A percentile compares a stretch with the other conserved stretches of the same genome.
These are phyloP conservation scores for Lentithecium fluviatile DNA, from an alignment of 495 filamentous ascomycete genomes.

Conservation along the genomic window DNA sequence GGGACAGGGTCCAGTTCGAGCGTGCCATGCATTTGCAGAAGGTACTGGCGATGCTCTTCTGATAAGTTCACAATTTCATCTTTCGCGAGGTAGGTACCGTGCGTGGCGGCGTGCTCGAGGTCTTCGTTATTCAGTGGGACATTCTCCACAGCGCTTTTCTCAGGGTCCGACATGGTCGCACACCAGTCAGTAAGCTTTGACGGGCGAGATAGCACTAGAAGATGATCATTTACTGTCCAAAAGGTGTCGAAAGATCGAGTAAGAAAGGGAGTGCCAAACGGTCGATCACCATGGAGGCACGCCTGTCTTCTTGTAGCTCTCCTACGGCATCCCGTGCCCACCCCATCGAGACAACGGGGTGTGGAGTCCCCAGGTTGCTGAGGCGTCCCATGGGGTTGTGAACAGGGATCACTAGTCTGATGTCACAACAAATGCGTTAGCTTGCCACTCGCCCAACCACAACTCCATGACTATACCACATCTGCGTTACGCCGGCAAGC, in stretches of 20 bases:
- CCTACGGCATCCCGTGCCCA: neutral
- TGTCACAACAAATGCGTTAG: neutral
- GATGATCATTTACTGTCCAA: no score
- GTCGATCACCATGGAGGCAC: neutral
- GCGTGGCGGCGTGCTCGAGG: slow-evolving; percentile 11
- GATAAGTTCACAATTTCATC: slow-evolving; percentile 22
- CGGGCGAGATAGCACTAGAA: neutral
- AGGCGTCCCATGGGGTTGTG: neutral
- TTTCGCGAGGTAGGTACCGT: slow-evolving; percentile 25
- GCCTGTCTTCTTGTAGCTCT: neutral
- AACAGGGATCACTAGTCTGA: neutral
- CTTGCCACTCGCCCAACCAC: neutral
- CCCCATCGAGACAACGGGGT: neutral
- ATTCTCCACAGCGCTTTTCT: neutral
- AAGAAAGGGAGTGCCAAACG: neutral
- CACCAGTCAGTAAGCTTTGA: neutral
- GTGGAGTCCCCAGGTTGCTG: neutral
- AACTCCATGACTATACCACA: neutral
- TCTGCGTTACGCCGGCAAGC: neutral
- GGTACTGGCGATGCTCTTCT: slow-evolving; percentile 51
- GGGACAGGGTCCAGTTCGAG: slow-evolving; percentile 56
- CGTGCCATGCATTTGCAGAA: slow-evolving; percentile 56
- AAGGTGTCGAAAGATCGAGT: neutral
- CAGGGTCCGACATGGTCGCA: neutral
- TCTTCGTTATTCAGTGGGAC: neutral